These are phyloP conservation scores for Metschnikowia shivogae DNA, from an alignment of 805 yeast genomes.

Conservation along the genomic window DNA sequence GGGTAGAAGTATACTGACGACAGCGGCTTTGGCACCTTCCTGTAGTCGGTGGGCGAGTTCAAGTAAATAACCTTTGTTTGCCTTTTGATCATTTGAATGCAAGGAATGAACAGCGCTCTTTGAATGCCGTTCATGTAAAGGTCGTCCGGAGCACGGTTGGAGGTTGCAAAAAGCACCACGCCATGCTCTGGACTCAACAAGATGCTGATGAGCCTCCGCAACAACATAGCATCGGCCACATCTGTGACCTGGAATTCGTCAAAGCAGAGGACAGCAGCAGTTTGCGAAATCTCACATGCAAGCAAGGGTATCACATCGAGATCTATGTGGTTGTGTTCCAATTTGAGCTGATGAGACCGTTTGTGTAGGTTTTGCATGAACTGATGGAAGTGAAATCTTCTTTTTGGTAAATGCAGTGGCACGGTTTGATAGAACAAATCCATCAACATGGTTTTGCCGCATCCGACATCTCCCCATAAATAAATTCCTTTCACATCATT, in stretches of 20 bases:
- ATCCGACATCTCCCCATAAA: conserved; percentile 95
- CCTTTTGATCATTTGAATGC: conserved; percentile 73
- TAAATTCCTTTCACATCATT: conserved; percentile 73
- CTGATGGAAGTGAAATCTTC: conserved; percentile 89
- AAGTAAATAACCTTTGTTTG: conserved; percentile 74
- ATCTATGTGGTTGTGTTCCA: conserved; percentile 51
- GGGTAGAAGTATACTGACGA: conserved; percentile 78
- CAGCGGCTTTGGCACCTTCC: conserved; percentile 80
- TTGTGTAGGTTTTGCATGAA: conserved; percentile 94
- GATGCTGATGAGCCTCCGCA: conserved; percentile 67
- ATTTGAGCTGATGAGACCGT: conserved; percentile 70
- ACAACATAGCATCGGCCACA: conserved; percentile 97
- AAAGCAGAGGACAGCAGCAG: conserved; percentile 78
- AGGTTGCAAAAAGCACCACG: conserved; percentile 84
- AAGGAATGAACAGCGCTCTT: conserved; percentile 86
- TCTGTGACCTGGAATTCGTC: conserved; percentile 98
- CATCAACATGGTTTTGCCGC: conserved; percentile 98
- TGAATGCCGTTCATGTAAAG: conserved; percentile 92
- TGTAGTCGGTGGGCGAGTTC: conserved; percentile 90
- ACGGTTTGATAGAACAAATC: conserved; percentile 85
- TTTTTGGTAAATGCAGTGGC: conserved; percentile 72
- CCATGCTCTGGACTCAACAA: conserved; percentile 76
- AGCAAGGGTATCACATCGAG: conserved; percentile 78
- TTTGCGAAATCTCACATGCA: conserved; percentile 77
- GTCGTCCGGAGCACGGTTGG: conserved; percentile 93